Conservation (phyloP, 805 yeast genomes). For the Schizosaccharomyces pombe region DNA sequence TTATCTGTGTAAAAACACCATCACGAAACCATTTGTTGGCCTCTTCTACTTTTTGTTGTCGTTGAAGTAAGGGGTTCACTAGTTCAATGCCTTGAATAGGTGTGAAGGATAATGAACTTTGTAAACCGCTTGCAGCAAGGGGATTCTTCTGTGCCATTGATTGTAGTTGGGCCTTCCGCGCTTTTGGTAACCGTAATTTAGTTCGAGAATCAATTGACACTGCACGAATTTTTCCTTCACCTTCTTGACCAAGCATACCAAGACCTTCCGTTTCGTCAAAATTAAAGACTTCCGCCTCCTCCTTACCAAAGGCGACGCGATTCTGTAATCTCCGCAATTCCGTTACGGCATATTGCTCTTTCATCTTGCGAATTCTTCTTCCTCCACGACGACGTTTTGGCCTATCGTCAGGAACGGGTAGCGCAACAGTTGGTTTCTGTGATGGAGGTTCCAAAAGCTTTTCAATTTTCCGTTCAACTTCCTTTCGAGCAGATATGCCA, state of each 20-base stretch:
- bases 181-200: slow-evolving; percentile 36
- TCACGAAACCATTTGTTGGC: slow-evolving; percentile 11
- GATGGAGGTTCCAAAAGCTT: slow-evolving; percentile 63
- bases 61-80: slow-evolving; percentile 10
- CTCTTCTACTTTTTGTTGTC: slow-evolving; percentile 6
- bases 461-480: slow-evolving; percentile 39
- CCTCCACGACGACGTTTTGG: slow-evolving; percentile 77
- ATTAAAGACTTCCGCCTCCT: slow-evolving; percentile 39
- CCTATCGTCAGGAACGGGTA: slow-evolving; percentile 54
- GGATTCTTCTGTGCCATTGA: neutral
- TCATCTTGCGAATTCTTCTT: slow-evolving; percentile 48
- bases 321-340: slow-evolving; percentile 68
- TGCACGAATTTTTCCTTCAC: slow-evolving; percentile 11
- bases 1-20: slow-evolving; percentile 10
- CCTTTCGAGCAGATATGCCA: slow-evolving; percentile 38
- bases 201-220: slow-evolving; percentile 22
- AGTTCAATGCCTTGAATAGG: slow-evolving; percentile 13
- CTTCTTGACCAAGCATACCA: slow-evolving; percentile 34
- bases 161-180: slow-evolving; percentile 21
- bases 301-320: slow-evolving; percentile 57
- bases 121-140: slow-evolving; percentile 9
- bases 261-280: slow-evolving; percentile 55
- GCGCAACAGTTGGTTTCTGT: slow-evolving; percentile 30
- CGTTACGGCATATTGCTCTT: slow-evolving; percentile 58
- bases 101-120: slow-evolving; percentile 11